Percentiles rank a stretch among this genome's conserved stretches.
phyloP scores from a whole-genome alignment of 208 protist species.

The Leishmania braziliensis region DNA sequence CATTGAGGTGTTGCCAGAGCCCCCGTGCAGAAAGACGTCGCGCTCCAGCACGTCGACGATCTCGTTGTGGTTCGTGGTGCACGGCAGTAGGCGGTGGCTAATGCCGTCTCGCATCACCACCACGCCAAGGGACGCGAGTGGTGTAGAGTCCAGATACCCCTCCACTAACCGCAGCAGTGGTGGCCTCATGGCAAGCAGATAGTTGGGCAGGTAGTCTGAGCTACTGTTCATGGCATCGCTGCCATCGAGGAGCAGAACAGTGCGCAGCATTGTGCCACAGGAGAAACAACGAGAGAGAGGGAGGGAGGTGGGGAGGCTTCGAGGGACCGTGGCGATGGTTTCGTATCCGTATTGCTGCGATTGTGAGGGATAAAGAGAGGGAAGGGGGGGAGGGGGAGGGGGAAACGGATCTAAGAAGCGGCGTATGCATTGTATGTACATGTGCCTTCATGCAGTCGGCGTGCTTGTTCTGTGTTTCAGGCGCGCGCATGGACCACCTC shows the following conservation, averaged over 20 bases:
- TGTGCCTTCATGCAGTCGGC: neutral
- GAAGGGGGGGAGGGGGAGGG: neutral
- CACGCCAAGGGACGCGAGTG: slow-evolving; percentile 71
- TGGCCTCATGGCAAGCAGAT: slow-evolving; percentile 71
- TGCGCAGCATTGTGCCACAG: slow-evolving; percentile 51
- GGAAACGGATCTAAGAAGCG: neutral
- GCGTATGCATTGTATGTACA: neutral
- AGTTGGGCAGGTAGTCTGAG: slow-evolving; percentile 84
- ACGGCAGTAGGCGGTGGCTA: slow-evolving; percentile 51
- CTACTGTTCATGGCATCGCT: slow-evolving; percentile 84
- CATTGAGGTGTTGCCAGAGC: slow-evolving; percentile 70
- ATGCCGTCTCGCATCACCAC: slow-evolving; percentile 86
- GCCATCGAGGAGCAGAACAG: slow-evolving; percentile 82
- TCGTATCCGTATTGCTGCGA: neutral
- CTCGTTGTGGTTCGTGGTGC: slow-evolving; percentile 71
- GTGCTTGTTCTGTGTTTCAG: neutral
- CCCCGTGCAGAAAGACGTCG: slow-evolving; percentile 80
- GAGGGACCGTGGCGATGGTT: neutral
- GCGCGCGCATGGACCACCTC: neutral
- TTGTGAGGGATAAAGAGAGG: neutral
- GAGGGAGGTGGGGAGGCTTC: neutral
- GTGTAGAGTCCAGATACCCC: slow-evolving; percentile 67
- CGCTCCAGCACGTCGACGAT: slow-evolving; percentile 69
- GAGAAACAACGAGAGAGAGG: neutral
- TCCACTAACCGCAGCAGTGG: slow-evolving; percentile 62